phyloP scores from a whole-genome alignment of 495 filamentous ascomycete genomes.

The Xylaria cubensis region DNA sequence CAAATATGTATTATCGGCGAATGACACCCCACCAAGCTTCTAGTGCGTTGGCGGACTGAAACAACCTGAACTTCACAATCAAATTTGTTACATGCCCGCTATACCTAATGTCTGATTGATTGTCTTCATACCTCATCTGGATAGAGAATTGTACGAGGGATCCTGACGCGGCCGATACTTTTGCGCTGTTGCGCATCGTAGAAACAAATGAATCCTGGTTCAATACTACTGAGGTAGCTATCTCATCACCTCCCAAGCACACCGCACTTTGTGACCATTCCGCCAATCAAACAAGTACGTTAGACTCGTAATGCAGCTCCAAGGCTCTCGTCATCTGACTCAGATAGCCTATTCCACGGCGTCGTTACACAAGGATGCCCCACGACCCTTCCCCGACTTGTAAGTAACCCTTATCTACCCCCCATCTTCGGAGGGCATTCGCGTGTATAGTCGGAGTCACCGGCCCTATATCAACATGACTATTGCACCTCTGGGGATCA shows the following conservation, averaged over 20 bases:
- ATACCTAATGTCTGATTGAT: not conserved
- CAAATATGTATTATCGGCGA: not conserved
- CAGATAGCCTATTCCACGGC: conserved; percentile 37
- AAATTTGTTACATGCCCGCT: not conserved
- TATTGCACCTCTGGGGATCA: not conserved
- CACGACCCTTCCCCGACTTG: not conserved
- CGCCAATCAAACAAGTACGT: conserved; percentile 19
- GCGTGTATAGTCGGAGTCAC: conserved; percentile 8
- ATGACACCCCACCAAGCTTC: not conserved
- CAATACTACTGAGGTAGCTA: not conserved
- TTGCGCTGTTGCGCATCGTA: not conserved
- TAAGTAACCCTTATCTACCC: conserved; percentile 12
- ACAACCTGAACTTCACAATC: conserved; percentile 2
- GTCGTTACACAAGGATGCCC: conserved; percentile 6
- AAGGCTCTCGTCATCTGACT: conserved; percentile 34
- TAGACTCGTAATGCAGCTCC: not conserved
- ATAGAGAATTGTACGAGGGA: not conserved
- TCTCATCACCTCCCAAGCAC: conserved; percentile 20
- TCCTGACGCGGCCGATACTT: not conserved
- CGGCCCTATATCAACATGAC: conserved; percentile 5
- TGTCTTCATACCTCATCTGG: conserved; percentile 7
- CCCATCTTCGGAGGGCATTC: conserved; percentile 9
- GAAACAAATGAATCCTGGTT: not conserved
- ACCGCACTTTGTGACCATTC: conserved; percentile 25
- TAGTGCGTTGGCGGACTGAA: conserved; percentile 12